Evolutionary conservation across 352 stramenopile species (phyloP).

Genomic region (Chrysophaeum taylorii): DNA sequence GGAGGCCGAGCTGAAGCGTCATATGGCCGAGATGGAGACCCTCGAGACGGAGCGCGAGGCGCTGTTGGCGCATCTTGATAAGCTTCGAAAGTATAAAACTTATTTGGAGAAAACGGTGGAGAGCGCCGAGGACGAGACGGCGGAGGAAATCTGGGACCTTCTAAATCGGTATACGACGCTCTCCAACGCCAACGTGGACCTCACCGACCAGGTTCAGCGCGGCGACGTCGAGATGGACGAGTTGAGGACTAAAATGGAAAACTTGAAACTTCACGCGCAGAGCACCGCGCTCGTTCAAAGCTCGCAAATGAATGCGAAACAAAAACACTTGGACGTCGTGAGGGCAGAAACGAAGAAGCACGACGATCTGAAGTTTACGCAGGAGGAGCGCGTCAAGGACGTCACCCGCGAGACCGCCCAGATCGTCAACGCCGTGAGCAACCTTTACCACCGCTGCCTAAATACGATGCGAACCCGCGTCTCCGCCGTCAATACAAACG

Average conservation of each 20-base stretch:
- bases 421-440: constrained; percentile 75
- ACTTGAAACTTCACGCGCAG: constrained; percentile 19
- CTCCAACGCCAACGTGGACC: constrained; percentile 67
- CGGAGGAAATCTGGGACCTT: constrained; percentile 33
- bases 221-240: constrained; percentile 17
- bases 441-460: constrained; percentile 69
- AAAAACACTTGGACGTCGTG: constrained; percentile 22
- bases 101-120: constrained; percentile 68
- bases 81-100: constrained; percentile 63
- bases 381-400: constrained; percentile 47
- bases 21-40: constrained; percentile 53
- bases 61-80: constrained; percentile 60
- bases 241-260: constrained; percentile 61
- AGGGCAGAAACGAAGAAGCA: constrained; percentile 18
- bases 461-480: not conserved
- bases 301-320: constrained; percentile 57
- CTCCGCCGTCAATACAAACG: not conserved
- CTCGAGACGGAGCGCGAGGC: constrained; percentile 60
- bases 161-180: constrained; percentile 47
- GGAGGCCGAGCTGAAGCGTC: constrained; percentile 54
- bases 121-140: constrained; percentile 53
- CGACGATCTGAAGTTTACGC: constrained; percentile 18
- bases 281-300: constrained; percentile 68
- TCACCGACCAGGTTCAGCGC: constrained; percentile 47
- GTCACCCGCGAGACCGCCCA: constrained; percentile 67